Percentiles rank a stretch among this genome's conserved stretches.
These are phyloP conservation scores for Neopestalotiopsis sp. DNA, from an alignment of 2,329 filamentous ascomycete species.

Conservation along the genomic window DNA sequence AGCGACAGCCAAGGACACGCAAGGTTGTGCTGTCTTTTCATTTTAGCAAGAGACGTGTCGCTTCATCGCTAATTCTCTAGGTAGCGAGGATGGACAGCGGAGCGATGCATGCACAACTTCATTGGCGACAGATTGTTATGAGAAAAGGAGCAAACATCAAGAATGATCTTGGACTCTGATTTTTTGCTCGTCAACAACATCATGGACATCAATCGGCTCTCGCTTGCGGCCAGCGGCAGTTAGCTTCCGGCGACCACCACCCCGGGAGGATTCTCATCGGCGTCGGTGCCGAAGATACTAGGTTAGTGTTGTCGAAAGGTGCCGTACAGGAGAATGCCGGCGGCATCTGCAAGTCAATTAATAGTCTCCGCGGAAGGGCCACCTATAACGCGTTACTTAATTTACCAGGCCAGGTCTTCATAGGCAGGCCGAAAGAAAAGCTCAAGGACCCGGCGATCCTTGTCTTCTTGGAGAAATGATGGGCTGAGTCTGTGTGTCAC, in stretches of 20 bases:
- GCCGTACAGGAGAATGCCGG: not conserved
- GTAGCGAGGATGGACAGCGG: no score
- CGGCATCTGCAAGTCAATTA: not conserved
- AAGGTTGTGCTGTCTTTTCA: not conserved
- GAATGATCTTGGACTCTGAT: no score
- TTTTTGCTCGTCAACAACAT: no score
- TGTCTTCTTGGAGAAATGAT: not conserved
- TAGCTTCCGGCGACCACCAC: not conserved
- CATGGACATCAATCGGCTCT: not conserved
- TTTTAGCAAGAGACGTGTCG: not conserved
- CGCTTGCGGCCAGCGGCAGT: not conserved
- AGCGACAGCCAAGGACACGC: not conserved
- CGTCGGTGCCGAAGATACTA: not conserved
- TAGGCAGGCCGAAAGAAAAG: not conserved
- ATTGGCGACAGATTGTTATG: no score
- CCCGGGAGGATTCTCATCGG: not conserved
- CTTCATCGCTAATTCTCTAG: not conserved
- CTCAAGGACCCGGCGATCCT: not conserved
- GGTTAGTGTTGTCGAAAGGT: not conserved
- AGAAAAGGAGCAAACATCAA: no score
- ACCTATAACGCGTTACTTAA: not conserved
- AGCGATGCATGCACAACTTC: no score
- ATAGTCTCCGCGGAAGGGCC: not conserved
- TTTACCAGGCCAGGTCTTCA: not conserved
- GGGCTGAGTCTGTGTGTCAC: not conserved